Base-by-base conservation (phyloP, 2,329 filamentous ascomycete genomes). In the Chlorencoelia australis region DNA sequence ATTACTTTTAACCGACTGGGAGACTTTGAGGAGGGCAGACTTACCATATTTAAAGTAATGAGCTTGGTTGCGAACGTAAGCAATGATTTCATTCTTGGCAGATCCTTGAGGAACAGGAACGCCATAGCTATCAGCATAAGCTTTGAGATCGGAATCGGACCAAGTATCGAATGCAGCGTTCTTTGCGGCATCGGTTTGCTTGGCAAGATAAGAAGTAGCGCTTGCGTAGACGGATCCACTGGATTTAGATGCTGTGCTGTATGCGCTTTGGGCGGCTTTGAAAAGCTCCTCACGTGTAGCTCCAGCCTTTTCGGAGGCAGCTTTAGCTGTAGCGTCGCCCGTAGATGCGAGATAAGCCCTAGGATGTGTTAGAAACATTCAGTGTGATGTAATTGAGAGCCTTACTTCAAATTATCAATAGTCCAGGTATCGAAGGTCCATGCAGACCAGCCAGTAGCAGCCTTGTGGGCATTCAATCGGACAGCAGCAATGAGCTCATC, bases 341-440 rank as follows among this genome's bases (percentile, higher is more conserved):
- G 67, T 66, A 29, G 62, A 63, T 4, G 53, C 51, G 7, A 79
- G 62, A 41, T 75, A 76, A 2, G 62, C 56, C 54, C 34, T 43
- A 28, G 11, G 4, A 31, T 13, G 18, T 26, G n/a, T 40, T 25
- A 33, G 18, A 5, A 15, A 22, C 11, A 10, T 21, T 16, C 21
- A 10, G n/a, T 11, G n/a, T 7, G 7, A 7, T 27, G 7, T 5
- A 4, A 26, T 20, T 8, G n/a, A 5, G 14, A 10, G 11, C 46
- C 63, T 54, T 59, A 68, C 66, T 76, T 79, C 30, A 89, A 59
- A 52, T 83, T 82, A 3, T 85, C 78, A 35, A 70, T 67, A 25
- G 75, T 82, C 60, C 81, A 77, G 43, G 85, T 84, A 47, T 88
- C 82, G 55, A 86, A 87, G 11, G 78, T 85, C 82, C 83, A 88